These are phyloP conservation scores for Yamadazyma pseudoaaseri DNA, from an alignment of 1,139 yeast species.

Conservation along the genomic window DNA sequence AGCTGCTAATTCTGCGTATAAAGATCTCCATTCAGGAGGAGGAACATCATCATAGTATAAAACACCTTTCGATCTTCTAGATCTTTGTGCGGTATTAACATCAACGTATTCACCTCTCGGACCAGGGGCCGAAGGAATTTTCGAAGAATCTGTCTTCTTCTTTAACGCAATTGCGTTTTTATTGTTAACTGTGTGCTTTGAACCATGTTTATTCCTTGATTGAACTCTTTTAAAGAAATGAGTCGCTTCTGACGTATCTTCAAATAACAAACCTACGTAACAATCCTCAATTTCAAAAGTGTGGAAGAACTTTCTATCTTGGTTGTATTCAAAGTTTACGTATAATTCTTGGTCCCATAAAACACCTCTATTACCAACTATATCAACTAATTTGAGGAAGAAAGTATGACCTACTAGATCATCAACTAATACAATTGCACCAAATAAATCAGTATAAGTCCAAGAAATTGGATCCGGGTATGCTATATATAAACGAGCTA, in stretches of 20 bases:
- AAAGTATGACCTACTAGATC: conserved; percentile 94
- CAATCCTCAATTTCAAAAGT: conserved; percentile 93
- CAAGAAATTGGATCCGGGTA: conserved; percentile 80
- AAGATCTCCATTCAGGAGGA: conserved; percentile 82
- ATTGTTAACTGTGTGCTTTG: conserved; percentile 80
- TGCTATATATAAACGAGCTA: conserved; percentile 86
- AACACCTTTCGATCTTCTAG: conserved; percentile 56
- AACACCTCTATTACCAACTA: conserved; percentile 79
- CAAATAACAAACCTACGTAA: conserved; percentile 83
- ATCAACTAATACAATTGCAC: conserved; percentile 85
- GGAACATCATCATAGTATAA: conserved; percentile 77
- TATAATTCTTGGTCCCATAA: conserved; percentile 96
- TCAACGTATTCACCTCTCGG: conserved; percentile 68
- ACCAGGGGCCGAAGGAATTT: conserved; percentile 42
- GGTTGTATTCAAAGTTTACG: conserved; percentile 83
- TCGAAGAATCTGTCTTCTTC: conserved; percentile 31
- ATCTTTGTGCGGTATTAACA: conserved; percentile 53
- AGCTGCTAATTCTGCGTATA: conserved; percentile 69
- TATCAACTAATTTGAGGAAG: conserved; percentile 84
- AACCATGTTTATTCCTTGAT: conserved; percentile 76
- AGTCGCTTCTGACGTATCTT: conserved; percentile 84
- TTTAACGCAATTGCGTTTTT: conserved; percentile 84
- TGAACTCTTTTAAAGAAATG: conserved; percentile 78
- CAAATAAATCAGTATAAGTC: conserved; percentile 85
- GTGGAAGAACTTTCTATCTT: conserved; percentile 93